These are phyloP conservation scores for Allomyces macrogynus DNA, from an alignment of 192 early-diverging fungal genomes.

Conservation along the genomic window DNA sequence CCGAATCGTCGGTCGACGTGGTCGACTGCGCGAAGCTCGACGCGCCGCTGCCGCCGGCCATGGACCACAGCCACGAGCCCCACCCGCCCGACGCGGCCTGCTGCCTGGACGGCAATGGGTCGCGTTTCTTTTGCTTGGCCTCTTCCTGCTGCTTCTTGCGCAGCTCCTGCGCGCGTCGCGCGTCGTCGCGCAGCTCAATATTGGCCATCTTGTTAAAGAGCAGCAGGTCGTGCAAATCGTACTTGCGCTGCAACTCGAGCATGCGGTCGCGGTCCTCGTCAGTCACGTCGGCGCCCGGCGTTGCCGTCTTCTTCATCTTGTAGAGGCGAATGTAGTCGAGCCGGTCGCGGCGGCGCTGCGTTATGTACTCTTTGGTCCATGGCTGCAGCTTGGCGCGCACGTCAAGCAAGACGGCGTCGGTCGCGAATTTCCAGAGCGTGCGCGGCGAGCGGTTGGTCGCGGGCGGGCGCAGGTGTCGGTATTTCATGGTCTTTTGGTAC, in stretches of 20 bases:
- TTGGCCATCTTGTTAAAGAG: slow-evolving; percentile 62
- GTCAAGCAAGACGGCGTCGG: slow-evolving; percentile 55
- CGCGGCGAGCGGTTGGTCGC: not conserved
- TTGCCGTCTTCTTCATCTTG: slow-evolving; percentile 13
- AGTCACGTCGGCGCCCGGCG: not conserved
- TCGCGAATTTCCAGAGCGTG: slow-evolving; percentile 26
- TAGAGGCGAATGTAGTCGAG: slow-evolving; percentile 54
- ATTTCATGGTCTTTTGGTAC: not conserved
- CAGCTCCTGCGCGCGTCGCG: not conserved
- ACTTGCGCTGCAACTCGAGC: slow-evolving; percentile 44
- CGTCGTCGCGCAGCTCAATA: slow-evolving; percentile 26
- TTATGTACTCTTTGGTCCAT: slow-evolving; percentile 69
- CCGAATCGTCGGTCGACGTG: too few relatives aligned
- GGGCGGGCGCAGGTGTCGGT: not conserved
- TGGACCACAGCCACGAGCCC: too few relatives aligned
- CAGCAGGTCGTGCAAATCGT: slow-evolving; percentile 76
- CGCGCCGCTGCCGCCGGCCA: too few relatives aligned
- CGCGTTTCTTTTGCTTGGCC: too few relatives aligned
- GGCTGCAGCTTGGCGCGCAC: slow-evolving; percentile 65
- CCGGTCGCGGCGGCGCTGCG: slow-evolving; percentile 63
- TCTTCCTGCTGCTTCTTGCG: too few relatives aligned
- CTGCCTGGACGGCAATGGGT: too few relatives aligned
- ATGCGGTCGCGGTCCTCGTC: slow-evolving; percentile 31
- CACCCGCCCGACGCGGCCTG: too few relatives aligned
- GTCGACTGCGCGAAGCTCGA: too few relatives aligned